phyloP scores from a whole-genome alignment of 345 rosid species.

The Camelina hispida region DNA sequence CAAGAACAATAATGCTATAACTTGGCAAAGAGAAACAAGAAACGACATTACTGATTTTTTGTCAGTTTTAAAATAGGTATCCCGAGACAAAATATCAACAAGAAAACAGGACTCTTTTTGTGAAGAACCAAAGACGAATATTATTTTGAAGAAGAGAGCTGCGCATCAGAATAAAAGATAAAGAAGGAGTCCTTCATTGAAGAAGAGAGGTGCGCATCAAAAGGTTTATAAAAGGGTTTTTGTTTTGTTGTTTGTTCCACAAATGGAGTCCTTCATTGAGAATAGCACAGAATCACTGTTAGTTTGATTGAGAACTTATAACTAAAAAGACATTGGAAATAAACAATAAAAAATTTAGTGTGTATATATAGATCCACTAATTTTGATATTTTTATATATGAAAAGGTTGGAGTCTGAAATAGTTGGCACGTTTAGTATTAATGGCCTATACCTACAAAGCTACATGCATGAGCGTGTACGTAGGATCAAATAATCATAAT shows the following conservation, averaged over 20 bases:
- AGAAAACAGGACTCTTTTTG: constrained; percentile 25
- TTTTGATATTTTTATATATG: background rate
- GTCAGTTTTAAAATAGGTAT: background rate
- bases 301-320: background rate
- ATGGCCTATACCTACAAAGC: background rate
- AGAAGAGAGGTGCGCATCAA: constrained; percentile 8
- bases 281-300: constrained; percentile 10
- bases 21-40: constrained; percentile 26
- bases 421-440: constrained; percentile 10
- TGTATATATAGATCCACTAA: background rate
- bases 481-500: background rate
- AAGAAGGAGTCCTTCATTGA: constrained; percentile 24
- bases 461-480: background rate
- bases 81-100: background rate
- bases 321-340: background rate
- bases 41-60: constrained; percentile 30
- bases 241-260: background rate
- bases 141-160: constrained; percentile 12
- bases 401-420: background rate
- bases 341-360: constrained; percentile 7
- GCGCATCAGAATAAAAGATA: constrained; percentile 19
- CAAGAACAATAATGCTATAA: background rate
- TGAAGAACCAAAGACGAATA: constrained; percentile 27
- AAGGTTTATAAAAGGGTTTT: constrained; percentile 8
- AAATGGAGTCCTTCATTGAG: background rate